Conservation (phyloP, 2,329 filamentous ascomycete species). For the Magnaporthiopsis rhizophila region DNA sequence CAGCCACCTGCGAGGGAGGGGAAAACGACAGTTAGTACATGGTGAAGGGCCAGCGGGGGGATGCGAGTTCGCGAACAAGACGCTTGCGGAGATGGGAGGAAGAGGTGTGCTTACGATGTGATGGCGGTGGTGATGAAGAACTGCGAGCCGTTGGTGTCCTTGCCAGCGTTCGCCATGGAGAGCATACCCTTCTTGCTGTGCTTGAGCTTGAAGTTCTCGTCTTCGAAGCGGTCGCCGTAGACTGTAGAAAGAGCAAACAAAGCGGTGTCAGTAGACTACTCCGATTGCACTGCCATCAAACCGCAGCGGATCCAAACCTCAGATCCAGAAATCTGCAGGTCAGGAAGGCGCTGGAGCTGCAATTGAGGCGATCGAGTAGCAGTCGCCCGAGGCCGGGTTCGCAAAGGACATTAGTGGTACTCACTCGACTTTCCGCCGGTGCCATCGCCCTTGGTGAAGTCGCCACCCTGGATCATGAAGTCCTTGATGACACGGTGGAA, state of each 20-base stretch:
- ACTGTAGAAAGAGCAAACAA: conserved; percentile 34
- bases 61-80: neutral
- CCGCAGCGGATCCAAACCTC: no score
- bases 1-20: conserved; percentile 53
- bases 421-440: conserved; percentile 79
- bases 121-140: conserved; percentile 86
- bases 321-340: neutral
- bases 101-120: conserved; percentile 51
- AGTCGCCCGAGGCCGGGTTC: neutral
- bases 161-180: conserved; percentile 79
- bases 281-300: neutral
- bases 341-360: neutral
- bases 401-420: conserved; percentile 21
- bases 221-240: conserved; percentile 75
- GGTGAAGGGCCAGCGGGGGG: neutral
- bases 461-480: conserved; percentile 89
- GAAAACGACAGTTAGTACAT: conserved; percentile 7
- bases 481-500: conserved; percentile 89
- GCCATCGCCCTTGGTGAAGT: conserved; percentile 76
- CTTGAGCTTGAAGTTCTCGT: conserved; percentile 95
- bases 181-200: conserved; percentile 78
- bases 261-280: neutral
- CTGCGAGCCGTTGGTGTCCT: conserved; percentile 81
- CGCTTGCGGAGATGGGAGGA: neutral
- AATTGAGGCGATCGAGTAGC: no score